Evolutionary conservation across 2,329 filamentous ascomycete species (phyloP).

Genomic region (Acephala macrosclerotiorum): DNA sequence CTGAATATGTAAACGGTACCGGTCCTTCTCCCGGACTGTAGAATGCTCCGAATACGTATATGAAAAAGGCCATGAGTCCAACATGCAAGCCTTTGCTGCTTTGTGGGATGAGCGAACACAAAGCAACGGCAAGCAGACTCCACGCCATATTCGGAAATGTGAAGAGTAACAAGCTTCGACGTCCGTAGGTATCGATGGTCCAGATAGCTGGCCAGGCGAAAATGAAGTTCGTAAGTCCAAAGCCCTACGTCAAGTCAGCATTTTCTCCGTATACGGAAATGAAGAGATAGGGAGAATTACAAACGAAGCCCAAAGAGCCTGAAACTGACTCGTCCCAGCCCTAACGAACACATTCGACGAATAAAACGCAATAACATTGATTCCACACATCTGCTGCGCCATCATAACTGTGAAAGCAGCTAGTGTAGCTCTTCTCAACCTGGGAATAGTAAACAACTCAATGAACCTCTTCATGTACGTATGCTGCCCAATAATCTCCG

Average conservation of each 20-base stretch:
- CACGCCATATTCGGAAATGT: slow-evolving; percentile 74
- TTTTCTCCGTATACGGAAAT: slow-evolving; percentile 57
- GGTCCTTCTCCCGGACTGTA: slow-evolving; percentile 53
- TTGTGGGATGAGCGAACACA: slow-evolving; percentile 59
- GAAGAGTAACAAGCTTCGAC: slow-evolving; percentile 61
- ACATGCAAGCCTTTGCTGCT: slow-evolving; percentile 51
- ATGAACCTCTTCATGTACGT: slow-evolving; percentile 66
- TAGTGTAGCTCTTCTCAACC: slow-evolving; percentile 74
- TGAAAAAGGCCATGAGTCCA: slow-evolving; percentile 64
- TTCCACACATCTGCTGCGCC: slow-evolving; percentile 47
- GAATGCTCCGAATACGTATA: slow-evolving; percentile 71
- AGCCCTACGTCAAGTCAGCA: slow-evolving; percentile 59
- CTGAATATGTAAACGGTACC: slow-evolving; percentile 68
- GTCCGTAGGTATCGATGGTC: slow-evolving; percentile 73
- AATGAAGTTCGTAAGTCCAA: slow-evolving; percentile 70
- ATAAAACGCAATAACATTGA: slow-evolving; percentile 80
- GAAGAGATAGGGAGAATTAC: background rate
- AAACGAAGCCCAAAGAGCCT: slow-evolving; percentile 11
- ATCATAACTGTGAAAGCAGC: slow-evolving; percentile 76
- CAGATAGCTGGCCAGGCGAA: slow-evolving; percentile 63
- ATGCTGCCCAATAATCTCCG: slow-evolving; percentile 48
- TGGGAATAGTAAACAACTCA: slow-evolving; percentile 73
- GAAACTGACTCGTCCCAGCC: slow-evolving; percentile 47
- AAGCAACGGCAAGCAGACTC: slow-evolving; percentile 68
- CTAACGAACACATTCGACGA: slow-evolving; percentile 68